Conservation (phyloP, 192 early-diverging fungal species). For the Linnemannia zychae region DNA sequence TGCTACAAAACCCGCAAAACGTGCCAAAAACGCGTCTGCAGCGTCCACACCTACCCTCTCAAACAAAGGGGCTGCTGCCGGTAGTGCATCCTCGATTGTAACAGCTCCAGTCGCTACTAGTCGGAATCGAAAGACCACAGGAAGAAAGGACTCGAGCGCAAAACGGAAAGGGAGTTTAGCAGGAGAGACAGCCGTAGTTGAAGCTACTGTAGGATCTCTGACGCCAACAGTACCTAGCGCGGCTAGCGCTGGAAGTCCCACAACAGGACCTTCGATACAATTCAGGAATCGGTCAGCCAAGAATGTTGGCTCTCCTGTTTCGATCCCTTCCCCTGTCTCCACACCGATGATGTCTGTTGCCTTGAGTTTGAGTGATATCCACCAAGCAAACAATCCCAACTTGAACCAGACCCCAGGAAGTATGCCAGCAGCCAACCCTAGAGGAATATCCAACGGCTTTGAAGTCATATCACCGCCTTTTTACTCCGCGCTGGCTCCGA, state of each 20-base stretch:
- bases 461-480: slow-evolving; percentile 1
- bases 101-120: neutral
- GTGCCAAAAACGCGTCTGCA: slow-evolving; percentile 7
- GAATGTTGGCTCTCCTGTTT: slow-evolving; percentile 7
- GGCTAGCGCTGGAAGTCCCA: neutral
- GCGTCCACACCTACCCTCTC: neutral
- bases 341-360: neutral
- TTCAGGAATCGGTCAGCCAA: neutral
- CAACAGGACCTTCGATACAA: neutral
- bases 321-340: slow-evolving; percentile 9
- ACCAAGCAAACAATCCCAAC: neutral
- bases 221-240: neutral
- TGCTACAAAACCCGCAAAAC: neutral
- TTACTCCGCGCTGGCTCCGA: slow-evolving; percentile 6
- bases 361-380: neutral
- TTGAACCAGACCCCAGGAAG: neutral
- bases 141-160: slow-evolving; percentile 10
- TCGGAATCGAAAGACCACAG: slow-evolving; percentile 9
- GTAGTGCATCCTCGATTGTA: neutral
- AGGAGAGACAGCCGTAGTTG: neutral
- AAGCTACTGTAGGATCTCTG: neutral
- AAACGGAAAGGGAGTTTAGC: slow-evolving; percentile 15
- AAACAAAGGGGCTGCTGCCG: slow-evolving; percentile 1
- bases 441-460: neutral
- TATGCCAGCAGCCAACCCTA: neutral